These are phyloP conservation scores for Solanum neorickii DNA, from an alignment of 257 asterid genomes.

Conservation along the genomic window DNA sequence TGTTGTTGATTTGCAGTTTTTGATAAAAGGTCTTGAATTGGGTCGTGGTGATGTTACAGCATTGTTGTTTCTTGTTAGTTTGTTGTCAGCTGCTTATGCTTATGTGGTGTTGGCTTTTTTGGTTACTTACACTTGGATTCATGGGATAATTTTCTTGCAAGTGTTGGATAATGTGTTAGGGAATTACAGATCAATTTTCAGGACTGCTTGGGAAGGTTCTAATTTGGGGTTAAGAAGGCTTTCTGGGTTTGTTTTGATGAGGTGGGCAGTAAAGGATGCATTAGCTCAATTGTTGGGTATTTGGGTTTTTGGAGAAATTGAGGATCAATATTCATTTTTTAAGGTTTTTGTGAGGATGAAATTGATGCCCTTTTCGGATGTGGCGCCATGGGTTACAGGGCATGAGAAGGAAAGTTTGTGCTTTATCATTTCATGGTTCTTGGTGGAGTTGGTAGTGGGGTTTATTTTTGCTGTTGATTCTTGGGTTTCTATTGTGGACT, in stretches of 20 bases:
- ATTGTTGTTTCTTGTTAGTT: constrained; percentile 43
- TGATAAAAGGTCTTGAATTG: constrained; percentile 58
- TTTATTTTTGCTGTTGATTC: constrained; percentile 63
- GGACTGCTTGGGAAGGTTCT: constrained; percentile 74
- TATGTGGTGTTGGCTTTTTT: constrained; percentile 64
- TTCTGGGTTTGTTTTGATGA: constrained; percentile 69
- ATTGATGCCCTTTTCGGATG: constrained; percentile 61
- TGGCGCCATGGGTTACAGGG: constrained; percentile 71
- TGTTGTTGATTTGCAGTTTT: constrained; percentile 53
- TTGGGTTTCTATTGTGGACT: constrained; percentile 75
- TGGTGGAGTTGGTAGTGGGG: constrained; percentile 59
- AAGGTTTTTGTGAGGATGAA: constrained; percentile 65
- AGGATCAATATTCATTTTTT: constrained; percentile 59
- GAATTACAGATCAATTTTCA: constrained; percentile 32
- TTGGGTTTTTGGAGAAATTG: constrained; percentile 63
- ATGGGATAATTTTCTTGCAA: constrained; percentile 55
- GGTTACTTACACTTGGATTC: constrained; percentile 65
- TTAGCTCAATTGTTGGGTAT: constrained; percentile 69
- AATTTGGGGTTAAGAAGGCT: constrained; percentile 62
- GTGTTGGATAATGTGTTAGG: constrained; percentile 70
- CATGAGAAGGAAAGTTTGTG: constrained; percentile 73
- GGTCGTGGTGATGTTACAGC: constrained; percentile 52
- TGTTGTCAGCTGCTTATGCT: constrained; percentile 47
- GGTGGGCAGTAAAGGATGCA: constrained; percentile 92
- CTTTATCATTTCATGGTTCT: constrained; percentile 47